Evolutionary conservation across 2,329 filamentous ascomycete genomes (phyloP), one percentile per base, ranked within the genome.

Genomic region (Coleophoma cylindrospora): DNA sequence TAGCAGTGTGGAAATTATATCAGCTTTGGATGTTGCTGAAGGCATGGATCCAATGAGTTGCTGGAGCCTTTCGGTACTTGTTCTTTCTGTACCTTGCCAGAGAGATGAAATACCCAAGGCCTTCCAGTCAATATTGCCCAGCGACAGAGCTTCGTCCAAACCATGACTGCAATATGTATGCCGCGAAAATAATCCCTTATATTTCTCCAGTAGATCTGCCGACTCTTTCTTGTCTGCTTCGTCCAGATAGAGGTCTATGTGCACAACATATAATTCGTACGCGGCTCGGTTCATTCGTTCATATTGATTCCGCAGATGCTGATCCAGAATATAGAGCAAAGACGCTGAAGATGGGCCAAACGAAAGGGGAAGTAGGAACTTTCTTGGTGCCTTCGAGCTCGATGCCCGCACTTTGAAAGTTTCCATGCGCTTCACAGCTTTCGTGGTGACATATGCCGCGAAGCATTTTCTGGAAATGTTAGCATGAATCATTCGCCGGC

Each of bases 321-420:
- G 72, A 66, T 89, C 80, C 48, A 97, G 73, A 19, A 95, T 76
- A 60, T 92, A 80, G 32, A 95, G 74, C 40, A 99, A 74, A 13
- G 83, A 80, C 13, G 87, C 77, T 0, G 92, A 97, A 1, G 88
- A 94, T 1, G 87, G 74, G 1, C 94, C 92, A 61, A 90, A 85
- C 0, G 91, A 96, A 2, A 96, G 72, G 6, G 91, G 89, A 17
- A 96, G 72, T 15, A 96, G 72, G 44, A 96, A 79, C 62, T 64
- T 70, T 57, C 61, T 56, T 61, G 64, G 54, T 61, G 66, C 51
- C 46, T 66, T 63, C 48, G 63, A 56, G 49, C 53, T 56, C 37
- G 61, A 60, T 27, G 54, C 65, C 36, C 71, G 70, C 36, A 82
- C 74, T 43, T 79, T 74, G 63, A 85, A 87, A 38, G 75, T 75